These are phyloP conservation scores for Neophaeococcomyces aloes DNA, from an alignment of 2,329 filamentous ascomycete species.

Conservation along the genomic window DNA sequence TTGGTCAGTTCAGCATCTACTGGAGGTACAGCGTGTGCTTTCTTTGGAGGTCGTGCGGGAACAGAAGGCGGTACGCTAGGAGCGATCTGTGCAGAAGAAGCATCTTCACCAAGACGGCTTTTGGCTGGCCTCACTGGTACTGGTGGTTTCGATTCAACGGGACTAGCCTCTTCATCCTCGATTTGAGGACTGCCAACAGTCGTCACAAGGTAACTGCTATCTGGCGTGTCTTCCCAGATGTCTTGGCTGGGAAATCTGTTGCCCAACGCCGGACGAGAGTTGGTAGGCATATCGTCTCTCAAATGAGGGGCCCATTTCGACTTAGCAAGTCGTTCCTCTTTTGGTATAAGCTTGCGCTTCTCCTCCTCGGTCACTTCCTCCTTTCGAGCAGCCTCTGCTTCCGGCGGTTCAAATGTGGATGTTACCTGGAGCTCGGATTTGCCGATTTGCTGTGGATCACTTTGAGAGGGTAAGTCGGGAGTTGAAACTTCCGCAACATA, in stretches of 20 bases:
- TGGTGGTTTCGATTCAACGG: constrained; percentile 23
- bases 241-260: constrained; percentile 83
- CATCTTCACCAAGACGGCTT: constrained; percentile 19
- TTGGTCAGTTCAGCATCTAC: constrained; percentile 27
- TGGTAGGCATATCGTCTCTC: constrained; percentile 34
- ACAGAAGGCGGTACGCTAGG: constrained; percentile 18
- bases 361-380: constrained; percentile 31
- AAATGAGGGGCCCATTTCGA: constrained; percentile 38
- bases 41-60: constrained; percentile 27
- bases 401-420: constrained; percentile 31
- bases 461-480: constrained; percentile 49
- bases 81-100: constrained; percentile 16
- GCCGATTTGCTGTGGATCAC: constrained; percentile 32
- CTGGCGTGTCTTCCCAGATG: constrained; percentile 88
- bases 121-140: constrained; percentile 25
- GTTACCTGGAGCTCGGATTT: constrained; percentile 19
- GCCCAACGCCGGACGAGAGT: constrained; percentile 43
- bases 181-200: constrained; percentile 51
- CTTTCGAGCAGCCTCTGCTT: constrained; percentile 39
- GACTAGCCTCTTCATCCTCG: constrained; percentile 36
- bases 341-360: constrained; percentile 30
- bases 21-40: constrained; percentile 25
- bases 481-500: constrained; percentile 71
- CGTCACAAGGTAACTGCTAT: constrained; percentile 68
- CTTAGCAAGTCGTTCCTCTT: constrained; percentile 25